Percentiles rank a stretch among this genome's conserved stretches.
phyloP scores from a whole-genome alignment of 2,329 filamentous ascomycete genomes.

The Cladosporium sp. region DNA sequence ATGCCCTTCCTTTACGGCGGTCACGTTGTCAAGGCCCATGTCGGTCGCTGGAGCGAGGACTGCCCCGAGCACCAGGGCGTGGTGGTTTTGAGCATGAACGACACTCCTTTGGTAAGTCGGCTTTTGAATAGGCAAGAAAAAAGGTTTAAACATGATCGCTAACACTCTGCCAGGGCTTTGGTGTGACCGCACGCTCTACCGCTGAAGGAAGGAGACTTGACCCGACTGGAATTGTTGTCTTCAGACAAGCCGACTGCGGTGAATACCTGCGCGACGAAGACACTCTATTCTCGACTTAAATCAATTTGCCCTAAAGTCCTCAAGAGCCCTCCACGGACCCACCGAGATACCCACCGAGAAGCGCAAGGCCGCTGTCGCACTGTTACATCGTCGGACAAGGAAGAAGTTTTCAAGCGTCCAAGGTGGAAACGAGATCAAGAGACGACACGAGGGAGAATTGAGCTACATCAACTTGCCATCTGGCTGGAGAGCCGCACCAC shows the following conservation, averaged over 20 bases:
- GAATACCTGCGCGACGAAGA: constrained; percentile 88
- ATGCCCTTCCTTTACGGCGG: constrained; percentile 97
- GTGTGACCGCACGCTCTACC: constrained; percentile 84
- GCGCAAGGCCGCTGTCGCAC: background rate
- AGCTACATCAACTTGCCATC: background rate
- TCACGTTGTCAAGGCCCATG: constrained; percentile 80
- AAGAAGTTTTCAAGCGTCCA: background rate
- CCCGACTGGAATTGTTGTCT: constrained; percentile 84
- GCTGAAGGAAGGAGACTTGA: constrained; percentile 81
- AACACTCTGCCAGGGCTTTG: constrained; percentile 68
- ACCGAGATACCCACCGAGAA: background rate
- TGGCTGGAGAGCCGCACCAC: constrained; percentile 7
- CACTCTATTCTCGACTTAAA: constrained; percentile 58
- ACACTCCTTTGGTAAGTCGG: constrained; percentile 66
- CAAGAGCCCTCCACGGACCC: background rate
- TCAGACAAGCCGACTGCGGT: constrained; percentile 89
- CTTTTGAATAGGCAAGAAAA: background rate
- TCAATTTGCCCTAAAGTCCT: background rate
- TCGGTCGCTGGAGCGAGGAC: constrained; percentile 85
- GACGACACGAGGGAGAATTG: background rate
- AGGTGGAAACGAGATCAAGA: background rate
- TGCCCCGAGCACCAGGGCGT: constrained; percentile 91
- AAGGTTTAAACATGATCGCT: constrained; percentile 8
- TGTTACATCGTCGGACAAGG: background rate
- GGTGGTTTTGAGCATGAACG: constrained; percentile 87